Conservation (phyloP, 148 eudicot genomes). For the Linanthus parryae region DNA sequence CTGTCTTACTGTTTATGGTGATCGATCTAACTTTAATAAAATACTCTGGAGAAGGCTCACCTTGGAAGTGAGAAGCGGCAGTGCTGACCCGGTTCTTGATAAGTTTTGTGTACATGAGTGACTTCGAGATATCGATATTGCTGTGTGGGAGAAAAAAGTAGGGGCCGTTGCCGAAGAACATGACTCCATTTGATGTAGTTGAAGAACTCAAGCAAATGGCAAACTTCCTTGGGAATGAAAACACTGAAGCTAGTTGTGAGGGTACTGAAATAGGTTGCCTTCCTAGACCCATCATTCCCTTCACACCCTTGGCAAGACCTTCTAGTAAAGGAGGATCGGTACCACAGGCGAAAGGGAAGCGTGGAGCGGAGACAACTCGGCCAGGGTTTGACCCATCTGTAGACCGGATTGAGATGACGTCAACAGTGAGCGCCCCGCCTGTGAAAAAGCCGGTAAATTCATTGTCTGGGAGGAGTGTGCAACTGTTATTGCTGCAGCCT, state of each 20-base stretch:
- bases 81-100: constrained; percentile 5
- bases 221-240: constrained; percentile 20
- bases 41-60: constrained; percentile 2
- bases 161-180: constrained; percentile 41
- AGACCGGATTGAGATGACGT: neutral
- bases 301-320: constrained; percentile 23
- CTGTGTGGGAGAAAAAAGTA: constrained; percentile 18
- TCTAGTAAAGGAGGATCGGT: constrained; percentile 16
- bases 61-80: neutral
- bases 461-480: neutral
- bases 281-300: constrained; percentile 46
- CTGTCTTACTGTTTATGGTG: neutral
- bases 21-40: constrained; percentile 3
- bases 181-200: constrained; percentile 9
- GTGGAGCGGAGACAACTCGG: constrained; percentile 8
- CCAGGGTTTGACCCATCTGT: neutral
- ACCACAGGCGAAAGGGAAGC: constrained; percentile 28
- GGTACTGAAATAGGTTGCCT: constrained; percentile 18
- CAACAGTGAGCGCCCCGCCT: neutral
- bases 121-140: neutral
- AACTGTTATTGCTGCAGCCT: neutral
- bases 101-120: neutral
- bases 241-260: constrained; percentile 21
- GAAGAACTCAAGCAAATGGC: constrained; percentile 21
- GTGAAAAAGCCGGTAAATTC: neutral